These are phyloP conservation scores for Cystobasidium slooffiae DNA, from an alignment of 1,284 basidiomycete genomes.

Conservation along the genomic window DNA sequence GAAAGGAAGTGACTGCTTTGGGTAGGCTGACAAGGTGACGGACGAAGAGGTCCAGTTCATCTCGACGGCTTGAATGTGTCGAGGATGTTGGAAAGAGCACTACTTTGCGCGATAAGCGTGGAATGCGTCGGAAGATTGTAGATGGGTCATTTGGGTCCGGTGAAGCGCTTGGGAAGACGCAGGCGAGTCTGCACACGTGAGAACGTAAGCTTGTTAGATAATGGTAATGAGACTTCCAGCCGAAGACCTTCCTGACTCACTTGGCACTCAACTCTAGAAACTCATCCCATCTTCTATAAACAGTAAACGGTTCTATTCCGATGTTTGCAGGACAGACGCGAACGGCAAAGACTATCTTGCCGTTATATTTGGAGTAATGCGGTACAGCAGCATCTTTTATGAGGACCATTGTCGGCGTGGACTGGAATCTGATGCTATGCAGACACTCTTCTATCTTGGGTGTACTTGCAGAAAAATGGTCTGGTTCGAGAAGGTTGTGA, in stretches of 20 bases:
- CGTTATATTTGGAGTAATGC: conserved; percentile 47
- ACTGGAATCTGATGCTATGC: not conserved
- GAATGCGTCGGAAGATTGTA: conserved; percentile 44
- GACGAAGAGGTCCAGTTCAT: conserved; percentile 48
- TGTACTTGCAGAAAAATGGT: not conserved
- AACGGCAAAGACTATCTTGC: conserved; percentile 48
- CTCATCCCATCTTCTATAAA: conserved; percentile 50
- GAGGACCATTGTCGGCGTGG: not conserved
- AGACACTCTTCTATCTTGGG: not conserved
- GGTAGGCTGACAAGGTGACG: conserved; percentile 47
- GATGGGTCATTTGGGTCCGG: conserved; percentile 20
- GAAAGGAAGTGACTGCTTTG: conserved; percentile 38
- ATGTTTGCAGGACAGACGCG: conserved; percentile 46
- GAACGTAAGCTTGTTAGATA: not conserved
- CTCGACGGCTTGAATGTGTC: conserved; percentile 44
- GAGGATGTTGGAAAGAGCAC: conserved; percentile 47
- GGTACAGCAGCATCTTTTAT: conserved; percentile 49
- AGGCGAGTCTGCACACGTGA: conserved; percentile 40
- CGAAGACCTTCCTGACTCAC: conserved; percentile 21
- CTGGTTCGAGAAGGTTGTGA: not conserved
- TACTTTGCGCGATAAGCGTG: conserved; percentile 46
- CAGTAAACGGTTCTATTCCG: conserved; percentile 48
- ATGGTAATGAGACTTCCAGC: not conserved
- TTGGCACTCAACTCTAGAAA: conserved; percentile 48
- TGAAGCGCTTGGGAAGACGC: conserved; percentile 46